These are phyloP conservation scores for Euphrasia confusa DNA, from an alignment of 257 asterid genomes.

Conservation along the genomic window DNA sequence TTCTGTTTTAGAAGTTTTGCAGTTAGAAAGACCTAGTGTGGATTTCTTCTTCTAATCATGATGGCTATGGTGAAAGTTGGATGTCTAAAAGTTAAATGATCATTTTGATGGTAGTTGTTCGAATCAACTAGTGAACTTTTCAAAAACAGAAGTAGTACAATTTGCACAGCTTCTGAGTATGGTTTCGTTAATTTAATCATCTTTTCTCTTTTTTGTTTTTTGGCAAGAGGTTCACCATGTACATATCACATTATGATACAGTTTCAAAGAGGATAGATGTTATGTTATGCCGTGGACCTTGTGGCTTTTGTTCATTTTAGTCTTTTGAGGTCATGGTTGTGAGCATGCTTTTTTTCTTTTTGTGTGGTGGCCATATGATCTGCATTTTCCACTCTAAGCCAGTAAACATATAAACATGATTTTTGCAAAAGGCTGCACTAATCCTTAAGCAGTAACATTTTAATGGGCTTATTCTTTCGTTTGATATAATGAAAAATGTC, in stretches of 20 bases:
- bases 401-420: not conserved
- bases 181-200: too few relatives aligned
- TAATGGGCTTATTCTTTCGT: constrained; percentile 17
- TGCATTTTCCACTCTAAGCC: not conserved
- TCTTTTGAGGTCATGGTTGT: constrained; percentile 1
- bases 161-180: too few relatives aligned
- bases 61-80: not conserved
- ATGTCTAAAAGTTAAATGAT: not conserved
- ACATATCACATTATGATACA: too few relatives aligned
- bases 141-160: not conserved
- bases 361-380: too few relatives aligned
- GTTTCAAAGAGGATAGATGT: too few relatives aligned
- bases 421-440: not conserved
- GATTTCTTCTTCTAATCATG: not conserved
- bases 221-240: too few relatives aligned
- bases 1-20: constrained; percentile 8
- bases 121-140: not conserved
- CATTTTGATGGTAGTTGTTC: not conserved
- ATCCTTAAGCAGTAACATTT: not conserved
- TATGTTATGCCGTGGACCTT: not conserved
- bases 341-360: constrained; percentile 6
- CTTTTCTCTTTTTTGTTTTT: too few relatives aligned
- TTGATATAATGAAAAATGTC: constrained; percentile 4
- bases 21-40: not conserved
- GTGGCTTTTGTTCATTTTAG: not conserved